A percentile compares a stretch with the other conserved stretches of the same genome.
phyloP scores from a whole-genome alignment of 441 rosid species.

The Pelargonium cotyledonis region DNA sequence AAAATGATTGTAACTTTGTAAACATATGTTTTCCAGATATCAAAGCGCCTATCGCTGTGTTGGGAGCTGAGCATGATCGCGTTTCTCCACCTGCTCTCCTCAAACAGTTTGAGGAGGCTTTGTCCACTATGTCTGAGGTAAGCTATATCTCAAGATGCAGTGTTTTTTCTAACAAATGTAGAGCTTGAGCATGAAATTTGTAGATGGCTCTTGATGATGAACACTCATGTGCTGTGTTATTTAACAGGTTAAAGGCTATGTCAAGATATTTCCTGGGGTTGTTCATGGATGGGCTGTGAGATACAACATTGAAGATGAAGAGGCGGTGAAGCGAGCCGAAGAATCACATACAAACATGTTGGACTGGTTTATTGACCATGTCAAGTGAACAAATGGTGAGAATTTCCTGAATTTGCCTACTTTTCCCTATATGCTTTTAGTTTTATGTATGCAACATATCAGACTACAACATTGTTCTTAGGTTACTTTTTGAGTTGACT shows the following conservation, averaged over 20 bases:
- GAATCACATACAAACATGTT: constrained; percentile 21
- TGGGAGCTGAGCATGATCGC: constrained; percentile 21
- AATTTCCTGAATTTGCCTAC: too few relatives aligned
- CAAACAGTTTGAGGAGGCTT: constrained; percentile 20
- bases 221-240: too few relatives aligned
- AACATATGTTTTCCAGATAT: not conserved
- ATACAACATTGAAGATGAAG: constrained; percentile 12
- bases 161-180: too few relatives aligned
- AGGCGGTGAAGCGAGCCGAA: constrained; percentile 16
- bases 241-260: constrained; percentile 18
- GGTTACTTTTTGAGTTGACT: too few relatives aligned
- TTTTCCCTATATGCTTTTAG: too few relatives aligned
- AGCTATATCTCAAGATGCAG: not conserved
- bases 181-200: not conserved
- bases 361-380: constrained; percentile 22
- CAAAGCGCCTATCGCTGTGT: not conserved
- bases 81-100: constrained; percentile 21
- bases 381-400: constrained; percentile 8
- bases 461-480: too few relatives aligned
- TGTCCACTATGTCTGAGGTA: constrained; percentile 18
- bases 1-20: constrained; percentile 13
- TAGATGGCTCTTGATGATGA: too few relatives aligned
- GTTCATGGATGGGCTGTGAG: constrained; percentile 25
- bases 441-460: too few relatives aligned
- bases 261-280: constrained; percentile 22